These are phyloP conservation scores for Microbotryum intermedium DNA, from an alignment of 1,284 basidiomycete genomes.

Conservation along the genomic window DNA sequence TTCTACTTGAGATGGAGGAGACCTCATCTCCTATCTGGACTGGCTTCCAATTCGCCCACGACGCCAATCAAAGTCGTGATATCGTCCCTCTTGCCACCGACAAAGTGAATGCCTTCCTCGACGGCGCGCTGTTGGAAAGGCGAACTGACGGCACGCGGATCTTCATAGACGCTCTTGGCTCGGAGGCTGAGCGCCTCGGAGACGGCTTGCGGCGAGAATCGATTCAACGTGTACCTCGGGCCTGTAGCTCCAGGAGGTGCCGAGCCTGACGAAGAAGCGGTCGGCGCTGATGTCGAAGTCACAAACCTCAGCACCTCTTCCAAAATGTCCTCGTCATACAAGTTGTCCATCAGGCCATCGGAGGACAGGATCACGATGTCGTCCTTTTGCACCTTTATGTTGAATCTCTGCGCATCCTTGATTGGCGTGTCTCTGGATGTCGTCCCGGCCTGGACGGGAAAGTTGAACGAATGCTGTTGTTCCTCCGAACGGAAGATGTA, in stretches of 20 bases:
- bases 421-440: conserved; percentile 58
- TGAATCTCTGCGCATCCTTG: conserved; percentile 61
- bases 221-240: conserved; percentile 29
- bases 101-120: conserved; percentile 48
- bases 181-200: conserved; percentile 46
- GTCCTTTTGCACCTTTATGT: conserved; percentile 67
- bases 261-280: conserved; percentile 2
- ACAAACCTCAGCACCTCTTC: conserved; percentile 73
- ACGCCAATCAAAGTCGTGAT: conserved; percentile 43
- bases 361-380: conserved; percentile 84
- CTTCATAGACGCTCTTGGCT: conserved; percentile 46
- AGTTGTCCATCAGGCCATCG: conserved; percentile 86
- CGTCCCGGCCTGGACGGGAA: conserved; percentile 79
- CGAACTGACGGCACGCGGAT: conserved; percentile 44
- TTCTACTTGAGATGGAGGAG: no score
- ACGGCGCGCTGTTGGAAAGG: conserved; percentile 50
- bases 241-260: not conserved
- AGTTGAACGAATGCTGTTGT: conserved; percentile 95
- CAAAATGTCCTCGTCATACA: conserved; percentile 90
- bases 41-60: conserved; percentile 36
- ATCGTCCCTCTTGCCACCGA: conserved; percentile 44
- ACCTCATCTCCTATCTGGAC: conserved; percentile 2
- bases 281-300: conserved; percentile 6
- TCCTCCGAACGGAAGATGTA: conserved; percentile 76
- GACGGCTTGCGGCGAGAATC: conserved; percentile 46